Conservation (phyloP, 208 protist species). For the Acanthamoeba comandoni region DNA sequence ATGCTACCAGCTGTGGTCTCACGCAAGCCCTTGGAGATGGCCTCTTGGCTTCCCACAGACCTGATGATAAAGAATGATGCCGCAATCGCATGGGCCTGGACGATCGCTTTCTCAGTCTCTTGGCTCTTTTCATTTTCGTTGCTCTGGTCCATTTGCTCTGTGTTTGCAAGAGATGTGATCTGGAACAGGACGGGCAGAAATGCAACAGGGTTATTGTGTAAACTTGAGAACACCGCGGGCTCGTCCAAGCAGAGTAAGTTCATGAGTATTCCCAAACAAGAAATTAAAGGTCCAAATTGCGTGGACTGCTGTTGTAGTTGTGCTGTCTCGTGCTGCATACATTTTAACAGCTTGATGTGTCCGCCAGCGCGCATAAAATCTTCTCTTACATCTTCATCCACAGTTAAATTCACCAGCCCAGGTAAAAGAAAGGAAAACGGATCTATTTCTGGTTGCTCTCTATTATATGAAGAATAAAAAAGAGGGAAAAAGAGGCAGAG, state of each 20-base stretch:
- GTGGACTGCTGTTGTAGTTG: not conserved
- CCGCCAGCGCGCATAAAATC: constrained; percentile 44
- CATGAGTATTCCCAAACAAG: constrained; percentile 35
- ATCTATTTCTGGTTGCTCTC: constrained; percentile 10
- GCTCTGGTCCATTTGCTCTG: too few relatives aligned
- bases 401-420: constrained; percentile 44
- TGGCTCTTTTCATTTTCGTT: not conserved
- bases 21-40: not conserved
- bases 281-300: constrained; percentile 51
- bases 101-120: constrained; percentile 38
- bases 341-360: constrained; percentile 5
- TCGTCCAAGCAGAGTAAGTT: constrained; percentile 63
- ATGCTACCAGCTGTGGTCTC: not conserved
- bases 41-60: constrained; percentile 25
- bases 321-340: not conserved
- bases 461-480: not conserved
- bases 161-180: too few relatives aligned
- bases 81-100: constrained; percentile 22
- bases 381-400: constrained; percentile 51
- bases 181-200: constrained; percentile 12
- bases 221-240: not conserved
- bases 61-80: constrained; percentile 45
- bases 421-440: constrained; percentile 59
- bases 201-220: not conserved
- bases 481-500: not conserved